phyloP scores from a whole-genome alignment of 768 basidiomycete species.

The Cubamyces sp. region DNA sequence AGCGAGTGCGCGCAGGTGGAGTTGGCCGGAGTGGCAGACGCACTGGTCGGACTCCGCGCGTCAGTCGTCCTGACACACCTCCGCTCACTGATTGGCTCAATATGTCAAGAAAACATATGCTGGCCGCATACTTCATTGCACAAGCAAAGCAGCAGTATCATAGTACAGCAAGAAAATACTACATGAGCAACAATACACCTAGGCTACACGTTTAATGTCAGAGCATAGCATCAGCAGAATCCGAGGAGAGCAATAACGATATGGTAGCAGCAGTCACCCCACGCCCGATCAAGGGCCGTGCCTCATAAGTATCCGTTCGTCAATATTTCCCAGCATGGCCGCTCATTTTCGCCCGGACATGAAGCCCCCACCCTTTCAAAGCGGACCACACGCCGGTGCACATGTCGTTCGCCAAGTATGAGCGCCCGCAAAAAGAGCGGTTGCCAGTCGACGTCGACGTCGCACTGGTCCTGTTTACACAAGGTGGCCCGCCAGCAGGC shows the following conservation, averaged over 20 bases:
- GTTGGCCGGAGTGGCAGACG: constrained; percentile 11
- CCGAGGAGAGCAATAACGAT: constrained; percentile 12
- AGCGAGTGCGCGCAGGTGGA: constrained; percentile 7
- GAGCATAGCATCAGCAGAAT: constrained; percentile 11
- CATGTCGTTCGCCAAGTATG: constrained; percentile 10
- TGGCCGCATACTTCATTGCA: neutral
- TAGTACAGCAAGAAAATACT: neutral
- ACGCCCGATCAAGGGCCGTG: constrained; percentile 15
- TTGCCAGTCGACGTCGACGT: constrained; percentile 16
- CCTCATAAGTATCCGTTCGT: neutral
- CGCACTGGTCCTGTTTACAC: constrained; percentile 14
- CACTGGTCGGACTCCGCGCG: constrained; percentile 5
- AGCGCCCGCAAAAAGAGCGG: constrained; percentile 15
- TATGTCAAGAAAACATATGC: neutral
- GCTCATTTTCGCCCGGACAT: constrained; percentile 23
- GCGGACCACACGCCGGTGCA: constrained; percentile 21
- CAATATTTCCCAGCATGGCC: constrained; percentile 18
- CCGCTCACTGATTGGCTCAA: constrained; percentile 16
- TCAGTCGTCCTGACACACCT: constrained; percentile 16
- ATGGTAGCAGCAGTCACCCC: neutral
- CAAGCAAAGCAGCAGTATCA: neutral
- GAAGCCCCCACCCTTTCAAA: constrained; percentile 22
- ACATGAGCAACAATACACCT: constrained; percentile 7
- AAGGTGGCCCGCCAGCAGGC: constrained; percentile 3
- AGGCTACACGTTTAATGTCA: constrained; percentile 20